Base-by-base conservation (phyloP, 2,329 filamentous ascomycete species). In the Fusarium nematophilum region DNA sequence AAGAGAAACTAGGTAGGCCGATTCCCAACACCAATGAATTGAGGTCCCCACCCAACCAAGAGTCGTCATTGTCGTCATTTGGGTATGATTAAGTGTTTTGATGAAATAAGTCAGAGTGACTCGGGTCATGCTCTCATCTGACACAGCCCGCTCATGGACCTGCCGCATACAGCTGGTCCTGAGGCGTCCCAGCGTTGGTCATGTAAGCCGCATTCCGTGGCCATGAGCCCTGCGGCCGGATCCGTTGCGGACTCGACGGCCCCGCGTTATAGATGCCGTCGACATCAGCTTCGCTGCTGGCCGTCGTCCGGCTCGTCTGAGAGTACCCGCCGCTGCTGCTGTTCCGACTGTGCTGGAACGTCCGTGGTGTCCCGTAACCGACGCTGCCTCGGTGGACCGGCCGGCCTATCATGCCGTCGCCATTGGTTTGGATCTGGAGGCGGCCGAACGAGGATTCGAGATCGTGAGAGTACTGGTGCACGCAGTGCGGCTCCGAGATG, bases 401-500 rank as follows among this genome's bases (percentile, higher is more conserved):
- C 6, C 39, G 49, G 10, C 48, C 45, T 30, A 53, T 27, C 25
- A 54, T 46, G 13, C 34, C 30, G 37, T 68, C 61, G 1, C 48
- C 45, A 3, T 56, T 34, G 27, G 40, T 3, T 17, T 65, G 59
- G 7, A 71, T 65, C 11, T 62, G 61, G 43, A 71, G 52, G 11
- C 53, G 64, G 5, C 66, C 58, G 14, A 71, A 60, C 3, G 68
- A 61, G n/a, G 66, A 55, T 13, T 69, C 61, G 13, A 78, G 47
- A 9, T 74, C 73, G 9, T 71, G 65, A 11, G 71, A 73, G 56
- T 83, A 83, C 55, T 79, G 75, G 51, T 83, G 79, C n/a, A 83
- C 79, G 68, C 83, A 86, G 63, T 85, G 83, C 44, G 82, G 82
- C 67, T 84, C 81, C 5, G 70, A 51, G 38, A 83, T 80, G 18